Evolutionary conservation across 768 basidiomycete genomes (phyloP), one percentile per base, ranked within the genome.

Genomic region (Lyophyllum atratum): DNA sequence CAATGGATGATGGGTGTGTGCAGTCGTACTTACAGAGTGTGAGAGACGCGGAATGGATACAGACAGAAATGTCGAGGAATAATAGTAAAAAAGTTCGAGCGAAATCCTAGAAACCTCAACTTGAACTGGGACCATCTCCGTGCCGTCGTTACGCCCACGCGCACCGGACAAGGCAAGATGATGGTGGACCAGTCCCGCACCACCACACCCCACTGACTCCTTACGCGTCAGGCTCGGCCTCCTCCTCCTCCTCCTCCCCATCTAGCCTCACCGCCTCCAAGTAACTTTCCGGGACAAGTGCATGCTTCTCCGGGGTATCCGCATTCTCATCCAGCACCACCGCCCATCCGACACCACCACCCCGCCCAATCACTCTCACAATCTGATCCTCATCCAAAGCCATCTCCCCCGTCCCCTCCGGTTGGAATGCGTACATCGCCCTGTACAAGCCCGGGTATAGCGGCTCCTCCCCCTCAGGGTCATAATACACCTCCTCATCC

Each of bases 371-470:
- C 25, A 92, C 89, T 2, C 77, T 76, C 14, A 94, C 86, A 46
- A 89, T 61, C 72, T 93, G 89, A 45, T 87, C 92, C 70, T 92
- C 89, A 60, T 79, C 83, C 53, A 94, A 72, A 43, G 76, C 77
- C 90, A 93, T 92, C 82, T 95, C 93, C 31, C 90, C 88, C 17
- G 83, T 84, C 1, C 90, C 87, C 64, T 93, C 90, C 0, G 90
- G 88, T 58, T 86, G 85, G 60, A 95, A 93, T 4, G 85, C 78
- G 60, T 88, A 94, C 69, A 92, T 12, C 8, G 92, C 90, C 15
- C 87, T 83, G 65, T 94, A 94, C 1, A 89, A 56, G 0, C 92
- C 92, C 0, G 92, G 88, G 21, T 76, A 72, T 1, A 91, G 77
- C 40, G 76, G 77, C 6, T 76, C 78, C 15, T 75, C 76, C 7